Conservation (phyloP, 2,329 filamentous ascomycete species). For the Lecanicillium sp. region DNA sequence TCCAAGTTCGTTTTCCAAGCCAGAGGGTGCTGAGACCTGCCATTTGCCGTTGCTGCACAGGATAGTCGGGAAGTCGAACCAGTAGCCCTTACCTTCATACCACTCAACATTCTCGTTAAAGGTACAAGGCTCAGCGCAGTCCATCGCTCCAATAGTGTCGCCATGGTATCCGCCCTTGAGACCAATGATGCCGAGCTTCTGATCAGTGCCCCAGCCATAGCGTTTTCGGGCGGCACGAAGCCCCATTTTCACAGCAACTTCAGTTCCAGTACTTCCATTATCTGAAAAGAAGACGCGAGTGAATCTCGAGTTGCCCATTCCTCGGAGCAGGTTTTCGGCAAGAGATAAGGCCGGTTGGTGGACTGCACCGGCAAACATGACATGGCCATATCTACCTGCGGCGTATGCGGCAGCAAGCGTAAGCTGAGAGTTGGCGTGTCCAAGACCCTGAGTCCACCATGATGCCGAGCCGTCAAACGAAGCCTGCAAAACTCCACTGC, state of each 20-base stretch:
- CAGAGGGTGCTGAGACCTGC: slow-evolving; percentile 49
- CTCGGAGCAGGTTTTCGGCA: slow-evolving; percentile 53
- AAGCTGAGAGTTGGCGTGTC: slow-evolving; percentile 66
- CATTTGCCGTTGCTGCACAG: slow-evolving; percentile 59
- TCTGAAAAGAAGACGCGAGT: slow-evolving; percentile 73
- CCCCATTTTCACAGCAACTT: slow-evolving; percentile 81
- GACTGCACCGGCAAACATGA: slow-evolving; percentile 78
- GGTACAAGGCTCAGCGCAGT: slow-evolving; percentile 66
- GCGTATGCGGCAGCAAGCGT: slow-evolving; percentile 72
- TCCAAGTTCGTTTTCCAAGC: slow-evolving; percentile 37
- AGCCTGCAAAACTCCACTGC: slow-evolving; percentile 41
- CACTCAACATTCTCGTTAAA: slow-evolving; percentile 82
- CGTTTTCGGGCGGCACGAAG: slow-evolving; percentile 58
- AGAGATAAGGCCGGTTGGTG: slow-evolving; percentile 68
- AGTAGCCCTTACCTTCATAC: slow-evolving; percentile 71
- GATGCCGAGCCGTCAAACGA: slow-evolving; percentile 80
- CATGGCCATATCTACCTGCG: slow-evolving; percentile 75
- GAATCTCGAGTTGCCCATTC: slow-evolving; percentile 55
- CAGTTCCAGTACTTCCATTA: slow-evolving; percentile 74
- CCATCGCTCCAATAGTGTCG: slow-evolving; percentile 84
- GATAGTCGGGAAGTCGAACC: slow-evolving; percentile 73
- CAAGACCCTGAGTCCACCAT: slow-evolving; percentile 87
- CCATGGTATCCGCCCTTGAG: slow-evolving; percentile 78
- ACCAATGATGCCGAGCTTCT: slow-evolving; percentile 60
- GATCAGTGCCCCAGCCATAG: slow-evolving; percentile 54